phyloP scores from a whole-genome alignment of 1,284 basidiomycete species.

The Leccinum glutinopallens region DNA sequence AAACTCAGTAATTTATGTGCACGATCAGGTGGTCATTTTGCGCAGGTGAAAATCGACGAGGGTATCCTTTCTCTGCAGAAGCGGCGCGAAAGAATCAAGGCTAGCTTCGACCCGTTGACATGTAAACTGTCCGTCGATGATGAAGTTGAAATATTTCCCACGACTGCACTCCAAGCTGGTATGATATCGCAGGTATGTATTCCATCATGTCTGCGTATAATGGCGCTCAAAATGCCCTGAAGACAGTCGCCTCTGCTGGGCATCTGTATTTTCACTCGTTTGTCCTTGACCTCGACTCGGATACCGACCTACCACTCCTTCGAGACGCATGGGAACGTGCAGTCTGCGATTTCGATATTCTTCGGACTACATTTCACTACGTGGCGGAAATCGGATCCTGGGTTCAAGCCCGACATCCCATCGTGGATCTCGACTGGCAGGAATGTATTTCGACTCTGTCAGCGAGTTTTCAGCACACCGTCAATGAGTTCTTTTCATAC shows the following conservation, averaged over 20 bases:
- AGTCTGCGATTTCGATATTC: conserved; percentile 38
- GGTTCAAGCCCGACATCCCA: conserved; percentile 47
- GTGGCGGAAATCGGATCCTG: conserved; percentile 40
- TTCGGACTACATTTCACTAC: conserved; percentile 54
- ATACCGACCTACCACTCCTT: conserved; percentile 36
- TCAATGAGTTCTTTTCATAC: conserved; percentile 24
- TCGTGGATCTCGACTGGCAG: conserved; percentile 39
- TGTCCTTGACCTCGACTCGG: conserved; percentile 38
- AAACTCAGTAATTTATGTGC: conserved; percentile 9
- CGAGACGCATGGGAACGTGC: conserved; percentile 41
- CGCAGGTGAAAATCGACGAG: conserved; percentile 9
- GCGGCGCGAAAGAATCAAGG: conserved; percentile 19
- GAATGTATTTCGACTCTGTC: conserved; percentile 18
- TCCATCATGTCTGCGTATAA: not conserved
- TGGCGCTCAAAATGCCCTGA: conserved; percentile 3
- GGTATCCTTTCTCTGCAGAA: conserved; percentile 11
- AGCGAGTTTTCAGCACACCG: conserved; percentile 17
- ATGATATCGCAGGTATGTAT: conserved; percentile 51
- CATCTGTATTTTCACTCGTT: conserved; percentile 50
- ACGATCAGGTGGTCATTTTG: conserved; percentile 5
- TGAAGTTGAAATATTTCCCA: conserved; percentile 40
- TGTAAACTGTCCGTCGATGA: conserved; percentile 35
- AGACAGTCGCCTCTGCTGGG: conserved; percentile 51
- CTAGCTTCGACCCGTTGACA: conserved; percentile 16
- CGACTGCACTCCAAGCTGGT: conserved; percentile 49